Evolutionary conservation across 2,329 filamentous ascomycete species (phyloP).

Genomic region (Aspergillus sp.): DNA sequence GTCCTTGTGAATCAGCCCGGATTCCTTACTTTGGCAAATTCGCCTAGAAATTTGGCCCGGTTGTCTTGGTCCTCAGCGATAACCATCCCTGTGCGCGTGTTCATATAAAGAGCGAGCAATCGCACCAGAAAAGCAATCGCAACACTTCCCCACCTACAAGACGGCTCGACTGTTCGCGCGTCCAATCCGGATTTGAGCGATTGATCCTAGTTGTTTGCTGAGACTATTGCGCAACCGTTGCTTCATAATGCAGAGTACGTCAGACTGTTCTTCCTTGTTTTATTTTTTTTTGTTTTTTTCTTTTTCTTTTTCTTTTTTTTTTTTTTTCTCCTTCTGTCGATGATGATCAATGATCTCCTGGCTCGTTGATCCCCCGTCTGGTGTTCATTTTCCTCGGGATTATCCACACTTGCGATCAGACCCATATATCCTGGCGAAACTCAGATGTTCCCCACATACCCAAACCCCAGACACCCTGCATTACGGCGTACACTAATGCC

Average conservation of each 20-base stretch:
- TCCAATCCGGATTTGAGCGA: conserved; percentile 11
- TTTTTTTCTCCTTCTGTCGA: neutral
- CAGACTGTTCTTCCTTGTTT: neutral
- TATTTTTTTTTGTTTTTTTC: neutral
- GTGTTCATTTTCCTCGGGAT: neutral
- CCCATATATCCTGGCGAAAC: conserved; percentile 9
- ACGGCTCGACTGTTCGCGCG: neutral
- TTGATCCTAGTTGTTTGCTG: conserved; percentile 8
- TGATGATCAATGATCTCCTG: neutral
- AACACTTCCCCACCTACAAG: conserved; percentile 9
- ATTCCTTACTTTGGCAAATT: conserved; percentile 7
- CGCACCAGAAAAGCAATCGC: neutral
- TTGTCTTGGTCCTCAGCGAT: neutral
- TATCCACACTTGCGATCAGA: conserved; percentile 5
- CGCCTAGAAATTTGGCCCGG: conserved; percentile 4
- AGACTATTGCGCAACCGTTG: conserved; percentile 11
- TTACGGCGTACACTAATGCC: conserved; percentile 17
- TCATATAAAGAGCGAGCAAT: conserved; percentile 12
- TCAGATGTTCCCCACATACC: conserved; percentile 14
- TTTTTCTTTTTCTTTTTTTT: conserved; percentile 1
- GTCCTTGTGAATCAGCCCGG: conserved; percentile 4
- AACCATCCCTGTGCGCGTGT: neutral
- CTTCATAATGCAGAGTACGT: conserved; percentile 39
- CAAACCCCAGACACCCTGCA: conserved; percentile 3
- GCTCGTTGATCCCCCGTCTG: neutral